A percentile compares a stretch with the other conserved stretches of the same genome.
Conservation (phyloP, 306 rosid species). For the Vigna reflexopilosa region DNA sequence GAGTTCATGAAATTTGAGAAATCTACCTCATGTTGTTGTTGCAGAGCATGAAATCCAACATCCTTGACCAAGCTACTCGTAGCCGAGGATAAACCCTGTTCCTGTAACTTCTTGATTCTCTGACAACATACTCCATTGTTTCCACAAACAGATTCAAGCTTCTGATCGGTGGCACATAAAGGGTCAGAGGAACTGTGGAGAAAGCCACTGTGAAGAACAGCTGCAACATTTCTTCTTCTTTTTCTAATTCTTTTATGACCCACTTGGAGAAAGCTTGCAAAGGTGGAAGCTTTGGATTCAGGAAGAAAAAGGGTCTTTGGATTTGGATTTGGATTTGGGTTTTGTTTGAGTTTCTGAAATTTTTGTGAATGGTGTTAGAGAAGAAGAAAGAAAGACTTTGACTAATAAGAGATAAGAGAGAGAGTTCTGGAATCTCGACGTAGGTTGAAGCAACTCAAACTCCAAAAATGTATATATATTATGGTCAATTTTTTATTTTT, state of each 20-base stretch:
- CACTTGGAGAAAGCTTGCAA: neutral
- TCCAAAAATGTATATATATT: neutral
- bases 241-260: neutral
- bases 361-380: neutral
- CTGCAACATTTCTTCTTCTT: constrained; percentile 53
- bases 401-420: neutral
- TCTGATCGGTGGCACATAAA: constrained; percentile 82
- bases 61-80: constrained; percentile 68
- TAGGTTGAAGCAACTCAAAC: neutral
- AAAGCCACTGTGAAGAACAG: constrained; percentile 80
- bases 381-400: neutral
- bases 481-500: too few species aligned
- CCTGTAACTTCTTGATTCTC: constrained; percentile 60
- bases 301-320: constrained; percentile 16
- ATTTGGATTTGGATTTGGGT: constrained; percentile 18
- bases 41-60: constrained; percentile 70
- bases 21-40: constrained; percentile 27
- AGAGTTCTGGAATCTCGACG: neutral
- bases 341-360: neutral
- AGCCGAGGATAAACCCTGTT: constrained; percentile 67
- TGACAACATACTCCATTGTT: constrained; percentile 63
- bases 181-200: constrained; percentile 78
- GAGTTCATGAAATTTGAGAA: neutral
- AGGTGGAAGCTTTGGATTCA: constrained; percentile 9
- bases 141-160: constrained; percentile 77